Evolutionary conservation across 2,329 filamentous ascomycete genomes (phyloP), one percentile per base, ranked within the genome.

Genomic region (Nemania sp.): DNA sequence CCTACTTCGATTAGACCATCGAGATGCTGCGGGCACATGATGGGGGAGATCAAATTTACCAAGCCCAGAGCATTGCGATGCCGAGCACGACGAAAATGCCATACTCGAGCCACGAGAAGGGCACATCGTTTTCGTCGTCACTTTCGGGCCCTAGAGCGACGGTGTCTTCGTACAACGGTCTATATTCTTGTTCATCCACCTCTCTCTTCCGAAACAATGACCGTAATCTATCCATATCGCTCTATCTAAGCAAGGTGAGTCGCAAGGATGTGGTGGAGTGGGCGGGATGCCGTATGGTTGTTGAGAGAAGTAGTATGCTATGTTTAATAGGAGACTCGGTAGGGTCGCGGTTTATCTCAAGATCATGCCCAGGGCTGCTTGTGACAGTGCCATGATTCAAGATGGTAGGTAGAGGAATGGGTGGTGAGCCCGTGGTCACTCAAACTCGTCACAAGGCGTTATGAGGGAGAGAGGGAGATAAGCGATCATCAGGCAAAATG

Each of bases 41-140:
- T 47, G 34, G 46, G n/a, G 9, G 57, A 29, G 21, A 59, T 50
- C 70, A 40, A 55, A n/a, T 85, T 68, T 84, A 96, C 94, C 94
- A 98, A 57, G 94, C 92, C 94, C 94, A 98, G 46, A 98, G 83
- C 95, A 98, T 98, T 54, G 93, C 91, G 58, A 97, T 83, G 52
- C 95, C 95, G 25, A 98, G 80, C 52, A 97, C 79, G 57, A 90
- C 80, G 76, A 98, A 98, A 72, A 97, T 88, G 68, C 78, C 79
- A 77, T 98, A 99, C 74, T 96, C 91, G 37, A 91, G 72, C 87
- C 90, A 92, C 64, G 92, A 96, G 78, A 97, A 97, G 17, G 81
- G 80, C 35, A 77, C 70, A 37, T 79, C 77, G 15, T 78, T 70
- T 40, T 77, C 72, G 18, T 71, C 62, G 40, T 64, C 57, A 25